Evolutionary conservation across 140 eudicot genomes (phyloP).

Genomic region (Flaveria floridana): DNA sequence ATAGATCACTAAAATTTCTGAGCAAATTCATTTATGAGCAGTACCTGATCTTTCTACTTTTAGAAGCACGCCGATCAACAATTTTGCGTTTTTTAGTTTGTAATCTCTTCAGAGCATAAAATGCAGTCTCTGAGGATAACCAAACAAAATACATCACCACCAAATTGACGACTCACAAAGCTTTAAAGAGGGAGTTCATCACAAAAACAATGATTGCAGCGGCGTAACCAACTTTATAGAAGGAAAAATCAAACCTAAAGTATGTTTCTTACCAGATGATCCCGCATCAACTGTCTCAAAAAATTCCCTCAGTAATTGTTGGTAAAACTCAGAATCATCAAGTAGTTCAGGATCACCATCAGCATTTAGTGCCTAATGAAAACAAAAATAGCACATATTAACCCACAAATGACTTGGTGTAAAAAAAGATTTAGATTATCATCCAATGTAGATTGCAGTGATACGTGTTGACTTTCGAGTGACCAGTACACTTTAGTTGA

Average conservation of each 20-base stretch:
- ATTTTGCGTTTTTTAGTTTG: constrained; percentile 84
- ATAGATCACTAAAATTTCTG: background rate
- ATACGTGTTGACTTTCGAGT: background rate
- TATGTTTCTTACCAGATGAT: constrained; percentile 64
- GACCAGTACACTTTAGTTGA: background rate
- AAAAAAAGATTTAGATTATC: background rate
- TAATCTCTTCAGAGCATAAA: constrained; percentile 69
- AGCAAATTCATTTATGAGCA: background rate
- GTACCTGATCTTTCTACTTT: constrained; percentile 88
- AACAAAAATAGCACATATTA: constrained; percentile 8
- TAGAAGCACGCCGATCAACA: constrained; percentile 91
- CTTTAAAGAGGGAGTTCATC: background rate
- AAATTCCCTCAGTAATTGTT: constrained; percentile 80
- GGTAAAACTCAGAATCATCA: constrained; percentile 83
- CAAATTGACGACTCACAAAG: background rate
- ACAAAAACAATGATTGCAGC: background rate
- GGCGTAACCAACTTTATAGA: background rate
- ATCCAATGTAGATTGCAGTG: background rate
- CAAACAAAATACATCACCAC: constrained; percentile 13
- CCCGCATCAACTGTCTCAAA: constrained; percentile 73
- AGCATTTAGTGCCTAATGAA: constrained; percentile 39
- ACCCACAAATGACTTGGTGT: constrained; percentile 7
- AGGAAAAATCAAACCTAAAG: background rate
- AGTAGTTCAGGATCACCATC: constrained; percentile 94
- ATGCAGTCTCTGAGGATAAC: constrained; percentile 59